Base-by-base conservation (phyloP, 1,284 basidiomycete species). In the Mrakiaceae sp. region DNA sequence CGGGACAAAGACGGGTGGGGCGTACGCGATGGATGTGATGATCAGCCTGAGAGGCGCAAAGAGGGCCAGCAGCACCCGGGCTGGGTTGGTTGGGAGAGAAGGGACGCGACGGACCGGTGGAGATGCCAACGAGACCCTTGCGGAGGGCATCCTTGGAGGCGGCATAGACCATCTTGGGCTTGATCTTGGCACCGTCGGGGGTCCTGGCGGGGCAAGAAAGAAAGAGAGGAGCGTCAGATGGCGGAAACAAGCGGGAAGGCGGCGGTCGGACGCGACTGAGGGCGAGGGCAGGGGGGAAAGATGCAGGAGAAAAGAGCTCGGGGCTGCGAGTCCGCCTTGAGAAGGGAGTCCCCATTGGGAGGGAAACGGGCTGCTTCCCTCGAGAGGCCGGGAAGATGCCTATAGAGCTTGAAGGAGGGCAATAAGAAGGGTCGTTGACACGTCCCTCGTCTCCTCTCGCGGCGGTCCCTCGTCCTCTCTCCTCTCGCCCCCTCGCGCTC, bases 151-250 rank as follows among this genome's bases (percentile, higher is more conserved):
- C 90, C 78, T 87, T 90, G 69, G 95, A 98, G 40, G 92, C 87
- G 53, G 95, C 88, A 77, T 84, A 90, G 71, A 97, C 74, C 94
- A 98, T 98, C 87, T 96, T 98, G 74, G 84, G 79, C 80, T 87
- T 94, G 78, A 96, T 82, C 80, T 85, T 88, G 62, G 92, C 85
- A 53, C 80, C 79, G 74, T 96, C 93, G 68, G 95, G 95, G 40
- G 87, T 84, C 93, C 93, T 96, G 71, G 16, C 47, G 27, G 47
- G 40, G 54, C n/a, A 42, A n/a, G 54, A 10, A 42, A 27, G 27
- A 27, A 27, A 27, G 27, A 27, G 27, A 5, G 4, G 16, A 60
- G 12, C 12, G 52, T 10, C 10, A 52, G 40, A 54, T 6, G 60
- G 50, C 5, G 27, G 27, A 27, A 27, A 27, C 27, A 27, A 27